Base-by-base conservation (phyloP, 2,329 filamentous ascomycete genomes). In the Microcyclospora tardicrescens region DNA sequence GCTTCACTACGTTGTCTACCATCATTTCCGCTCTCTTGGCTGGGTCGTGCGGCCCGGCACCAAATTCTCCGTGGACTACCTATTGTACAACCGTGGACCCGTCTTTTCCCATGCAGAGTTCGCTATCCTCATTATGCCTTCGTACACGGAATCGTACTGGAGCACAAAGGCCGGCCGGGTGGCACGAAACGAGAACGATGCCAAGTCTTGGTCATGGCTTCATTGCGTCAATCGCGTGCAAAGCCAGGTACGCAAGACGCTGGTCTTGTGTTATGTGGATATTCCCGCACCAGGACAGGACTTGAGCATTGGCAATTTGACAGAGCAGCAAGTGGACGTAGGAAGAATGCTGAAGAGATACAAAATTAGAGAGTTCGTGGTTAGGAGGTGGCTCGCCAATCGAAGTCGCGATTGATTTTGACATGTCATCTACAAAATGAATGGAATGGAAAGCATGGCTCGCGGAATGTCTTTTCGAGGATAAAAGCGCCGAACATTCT, bases 21-120 rank as follows among this genome's bases (percentile, higher is more conserved):
- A 98, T 57, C 89, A 98, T 58, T 98, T 94, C 64, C 81, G 91
- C 29, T 93, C 86, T 0, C 69, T 96, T 0, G 91, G 91, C 16
- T 98, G 91, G 89, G 84, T 95, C 1, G 81, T 93, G 0, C 80
- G 93, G 11, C 78, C 83, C 5, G 93, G 91, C 28, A 79, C 93
- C 57, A 98, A 98, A 56, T 98, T 98, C 52, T 84, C 84, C 15
- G 83, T 86, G 9, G 91, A 98, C 60, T 95, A 84, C 67, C 67
- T 98, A n/a, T 72, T 98, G 6, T 98, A 98, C 62, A 79, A 85
- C 40, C 80, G 86, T 14, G 91, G 91, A 0, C 91, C 91, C 0
- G 89, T 91, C 0, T 96, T 98, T 59, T 79, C 85, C 15, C 91
- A 98, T 56, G 91, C 91, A 15, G 86, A 96, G 55, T 98, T 95